Base-by-base conservation (phyloP, 441 rosid species). In the Bruguiera hainesii region DNA sequence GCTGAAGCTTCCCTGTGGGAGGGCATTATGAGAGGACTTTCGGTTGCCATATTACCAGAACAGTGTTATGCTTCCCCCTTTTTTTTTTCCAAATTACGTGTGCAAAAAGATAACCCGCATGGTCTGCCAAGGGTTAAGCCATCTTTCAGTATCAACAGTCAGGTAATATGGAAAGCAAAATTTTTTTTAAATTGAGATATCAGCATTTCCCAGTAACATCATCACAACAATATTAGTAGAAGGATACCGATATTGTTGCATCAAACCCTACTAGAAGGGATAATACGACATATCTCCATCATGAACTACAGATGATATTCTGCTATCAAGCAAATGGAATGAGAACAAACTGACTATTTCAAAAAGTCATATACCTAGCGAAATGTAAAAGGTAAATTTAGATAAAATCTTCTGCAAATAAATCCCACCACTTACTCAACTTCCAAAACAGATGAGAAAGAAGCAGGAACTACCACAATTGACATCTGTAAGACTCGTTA, bases 21-120 rank as follows among this genome's bases (percentile, higher is more conserved):
- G 51, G 82, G 78, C 67, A 86, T 79, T 69, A 77, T 81, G 42
- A 82, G 79, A 21, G 85, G 87, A 77, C 81, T 86, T 78, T 86
- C 87, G 13, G 91, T 84, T 9, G 85, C 87, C 87, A 86, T 84
- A 52, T 20, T 66, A 61, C 55, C 28, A 64, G 33, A 60, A 63
- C 58, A 57, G 33, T 31, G 46, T 62, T 63, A 63, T 23, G 21
- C 76, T 50, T 65, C 55, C 75, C 56, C 63, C 58, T 33, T 62
- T 5, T 56, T 64, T 61, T 46, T 56, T 2, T 49, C 65, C 58
- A 62, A 65, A 51, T 60, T 29, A 30, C 25, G 10, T 9, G 35
- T 18, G 10, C 37, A 37, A 56, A 55, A 60, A 42, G 60, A 64
- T 19, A 60, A 61, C 21, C 61, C 69, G 58, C 67, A 61, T 72